phyloP scores from a whole-genome alignment of 768 basidiomycete genomes.

The Leccinum arenicola region DNA sequence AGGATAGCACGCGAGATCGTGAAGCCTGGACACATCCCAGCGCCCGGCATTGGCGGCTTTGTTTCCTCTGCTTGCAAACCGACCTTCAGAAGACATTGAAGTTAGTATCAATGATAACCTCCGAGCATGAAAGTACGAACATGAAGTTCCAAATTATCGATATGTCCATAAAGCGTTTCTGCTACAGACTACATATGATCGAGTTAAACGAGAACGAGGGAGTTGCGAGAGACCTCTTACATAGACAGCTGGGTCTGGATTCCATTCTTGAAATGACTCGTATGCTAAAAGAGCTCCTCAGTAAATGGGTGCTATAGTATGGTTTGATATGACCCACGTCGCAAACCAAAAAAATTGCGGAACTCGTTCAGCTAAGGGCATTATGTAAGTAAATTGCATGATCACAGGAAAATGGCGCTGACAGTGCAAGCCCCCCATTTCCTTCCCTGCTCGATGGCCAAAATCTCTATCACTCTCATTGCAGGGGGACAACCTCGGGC shows the following conservation, averaged over 20 bases:
- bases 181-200: slow-evolving; percentile 50
- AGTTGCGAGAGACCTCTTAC: slow-evolving; percentile 33
- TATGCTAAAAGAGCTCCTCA: slow-evolving; percentile 45
- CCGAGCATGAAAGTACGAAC: slow-evolving; percentile 34
- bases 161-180: slow-evolving; percentile 60
- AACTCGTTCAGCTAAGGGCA: slow-evolving; percentile 61
- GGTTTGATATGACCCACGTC: slow-evolving; percentile 41
- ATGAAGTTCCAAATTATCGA: slow-evolving; percentile 79
- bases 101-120: background rate
- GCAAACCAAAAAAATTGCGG: slow-evolving; percentile 66
- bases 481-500: slow-evolving; percentile 66
- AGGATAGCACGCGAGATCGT: slow-evolving; percentile 83
- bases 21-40: slow-evolving; percentile 78
- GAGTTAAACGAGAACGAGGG: background rate
- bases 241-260: slow-evolving; percentile 53
- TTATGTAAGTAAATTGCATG: background rate
- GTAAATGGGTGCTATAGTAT: background rate
- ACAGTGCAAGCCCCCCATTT: slow-evolving; percentile 76
- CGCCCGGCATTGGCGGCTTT: slow-evolving; percentile 60
- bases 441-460: slow-evolving; percentile 65
- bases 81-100: slow-evolving; percentile 35
- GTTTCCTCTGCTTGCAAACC: slow-evolving; percentile 73
- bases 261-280: slow-evolving; percentile 67
- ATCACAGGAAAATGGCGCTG: slow-evolving; percentile 18
- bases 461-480: slow-evolving; percentile 63